Evolutionary conservation across 768 basidiomycete species (phyloP).

Genomic region (Lenzites betulinus): DNA sequence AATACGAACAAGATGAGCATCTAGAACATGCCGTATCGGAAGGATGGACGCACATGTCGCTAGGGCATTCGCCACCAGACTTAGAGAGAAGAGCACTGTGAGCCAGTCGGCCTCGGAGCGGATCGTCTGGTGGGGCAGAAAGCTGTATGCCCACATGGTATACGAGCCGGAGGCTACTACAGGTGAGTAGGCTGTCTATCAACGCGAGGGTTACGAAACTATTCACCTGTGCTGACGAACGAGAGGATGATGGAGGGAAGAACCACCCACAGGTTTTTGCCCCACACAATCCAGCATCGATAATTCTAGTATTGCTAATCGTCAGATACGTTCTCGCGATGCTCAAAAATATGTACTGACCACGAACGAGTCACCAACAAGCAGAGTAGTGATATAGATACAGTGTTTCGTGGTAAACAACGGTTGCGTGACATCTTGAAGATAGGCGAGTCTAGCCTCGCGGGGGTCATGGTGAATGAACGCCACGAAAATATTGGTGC

Average conservation of each 20-base stretch:
- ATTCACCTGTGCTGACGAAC: slow-evolving; percentile 6
- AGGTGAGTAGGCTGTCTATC: neutral
- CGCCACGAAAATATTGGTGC: slow-evolving; percentile 17
- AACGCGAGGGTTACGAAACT: too few species aligned
- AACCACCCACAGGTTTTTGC: slow-evolving; percentile 12
- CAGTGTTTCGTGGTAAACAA: slow-evolving; percentile 18
- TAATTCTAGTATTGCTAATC: neutral
- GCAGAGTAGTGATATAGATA: slow-evolving; percentile 6
- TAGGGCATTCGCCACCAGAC: slow-evolving; percentile 8
- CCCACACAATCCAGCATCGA: slow-evolving; percentile 19
- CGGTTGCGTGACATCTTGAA: slow-evolving; percentile 11
- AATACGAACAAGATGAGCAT: neutral
- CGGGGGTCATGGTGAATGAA: slow-evolving; percentile 13
- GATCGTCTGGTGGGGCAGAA: neutral
- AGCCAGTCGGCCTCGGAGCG: slow-evolving; percentile 10
- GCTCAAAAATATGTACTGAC: neutral
- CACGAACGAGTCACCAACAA: slow-evolving; percentile 17
- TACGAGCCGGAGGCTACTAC: slow-evolving; percentile 1
- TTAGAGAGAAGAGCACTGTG: slow-evolving; percentile 1
- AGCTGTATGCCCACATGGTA: slow-evolving; percentile 8
- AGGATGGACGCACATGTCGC: slow-evolving; percentile 6
- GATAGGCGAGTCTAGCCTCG: slow-evolving; percentile 11
- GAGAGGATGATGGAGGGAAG: neutral
- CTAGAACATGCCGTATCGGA: neutral
- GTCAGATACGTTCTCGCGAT: neutral